Conservation (phyloP, 352 stramenopile genomes). For the Vaucheria bursata region DNA sequence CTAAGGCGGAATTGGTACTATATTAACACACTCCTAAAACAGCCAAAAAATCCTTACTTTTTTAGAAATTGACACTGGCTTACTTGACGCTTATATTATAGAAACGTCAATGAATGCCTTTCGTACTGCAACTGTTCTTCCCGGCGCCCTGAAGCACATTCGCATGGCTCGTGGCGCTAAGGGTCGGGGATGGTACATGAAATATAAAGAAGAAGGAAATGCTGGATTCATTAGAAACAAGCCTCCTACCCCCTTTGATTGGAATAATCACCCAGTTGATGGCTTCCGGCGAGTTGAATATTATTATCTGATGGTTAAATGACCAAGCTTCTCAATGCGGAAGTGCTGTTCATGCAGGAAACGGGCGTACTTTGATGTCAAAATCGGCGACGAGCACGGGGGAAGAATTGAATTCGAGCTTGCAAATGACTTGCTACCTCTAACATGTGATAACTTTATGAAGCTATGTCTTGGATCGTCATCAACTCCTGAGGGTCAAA, state of each 20-base stretch:
- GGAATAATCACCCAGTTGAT: slow-evolving; percentile 11
- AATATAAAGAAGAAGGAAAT: slow-evolving; percentile 29
- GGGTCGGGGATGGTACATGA: slow-evolving; percentile 48
- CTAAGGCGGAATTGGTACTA: too few relatives aligned
- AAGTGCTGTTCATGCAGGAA: background rate
- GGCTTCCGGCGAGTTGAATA: background rate
- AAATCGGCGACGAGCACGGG: slow-evolving; percentile 23
- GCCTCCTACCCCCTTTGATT: slow-evolving; percentile 48
- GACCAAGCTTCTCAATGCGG: background rate
- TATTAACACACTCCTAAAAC: too few relatives aligned
- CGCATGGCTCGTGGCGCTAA: slow-evolving; percentile 29
- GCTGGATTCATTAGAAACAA: slow-evolving; percentile 34
- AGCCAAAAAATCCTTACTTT: too few relatives aligned
- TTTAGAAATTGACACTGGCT: too few relatives aligned
- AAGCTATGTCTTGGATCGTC: slow-evolving; percentile 27
- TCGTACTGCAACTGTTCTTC: slow-evolving; percentile 11
- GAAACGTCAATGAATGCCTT: slow-evolving; percentile 45
- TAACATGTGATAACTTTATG: slow-evolving; percentile 48
- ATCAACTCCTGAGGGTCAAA: background rate
- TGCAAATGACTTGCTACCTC: slow-evolving; percentile 41
- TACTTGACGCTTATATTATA: too few relatives aligned
- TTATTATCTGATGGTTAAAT: too few relatives aligned
- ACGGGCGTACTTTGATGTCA: slow-evolving; percentile 42
- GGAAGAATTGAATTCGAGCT: slow-evolving; percentile 49
- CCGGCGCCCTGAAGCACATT: slow-evolving; percentile 19